Evolutionary conservation across 352 stramenopile species (phyloP), one percentile per base, ranked within the genome.

Genomic region (Globisporangium cylindrosporum): DNA sequence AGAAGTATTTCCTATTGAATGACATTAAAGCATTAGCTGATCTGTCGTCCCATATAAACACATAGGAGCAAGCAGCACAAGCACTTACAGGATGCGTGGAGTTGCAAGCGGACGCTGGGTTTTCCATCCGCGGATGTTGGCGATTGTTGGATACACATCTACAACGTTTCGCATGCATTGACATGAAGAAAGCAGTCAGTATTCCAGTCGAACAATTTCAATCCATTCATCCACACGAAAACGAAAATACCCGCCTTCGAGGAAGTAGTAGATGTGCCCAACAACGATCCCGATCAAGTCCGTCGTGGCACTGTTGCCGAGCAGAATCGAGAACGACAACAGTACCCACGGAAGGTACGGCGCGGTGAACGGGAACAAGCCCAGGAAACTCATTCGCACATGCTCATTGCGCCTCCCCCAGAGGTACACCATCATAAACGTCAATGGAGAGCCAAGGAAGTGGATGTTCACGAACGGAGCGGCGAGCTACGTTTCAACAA

Each of bases 391-490:
- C 97, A 99, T 99, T 69, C 94, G 88, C 59, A 99, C 94, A 82
- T 98, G 89, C 71, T 97, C 89, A 68, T 98, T 98, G 41, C 90
- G 82, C 66, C 97, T 79, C 36, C 96, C 96, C 98, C 98, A 99
- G 25, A 99, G 80, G 80, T 99, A 99, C 5, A 99, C 91, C 97
- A 99, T 99, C 97, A 99, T 99, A 74, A 99, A 99, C n/a, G 97
- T 98, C 27, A 99, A 82, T 18, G 97, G 98, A 70, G 91, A 98
- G 20, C 97, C 97, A 9, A 99, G 82, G 78, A 99, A 99, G 67
- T 98, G 94, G 46, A 99, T 97, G 72, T 88, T 96, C 22, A 99
- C 86, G 71, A 98, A 99, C 14, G 97, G 95, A 49, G 97, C 97
- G 12, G 99, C 84, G n/a, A 95, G 75, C 89, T 97, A 32, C 15